A percentile compares a stretch with the other conserved stretches of the same genome.
Evolutionary conservation across 1,284 basidiomycete genomes (phyloP).

Genomic region (Heterobasidion irregulare): DNA sequence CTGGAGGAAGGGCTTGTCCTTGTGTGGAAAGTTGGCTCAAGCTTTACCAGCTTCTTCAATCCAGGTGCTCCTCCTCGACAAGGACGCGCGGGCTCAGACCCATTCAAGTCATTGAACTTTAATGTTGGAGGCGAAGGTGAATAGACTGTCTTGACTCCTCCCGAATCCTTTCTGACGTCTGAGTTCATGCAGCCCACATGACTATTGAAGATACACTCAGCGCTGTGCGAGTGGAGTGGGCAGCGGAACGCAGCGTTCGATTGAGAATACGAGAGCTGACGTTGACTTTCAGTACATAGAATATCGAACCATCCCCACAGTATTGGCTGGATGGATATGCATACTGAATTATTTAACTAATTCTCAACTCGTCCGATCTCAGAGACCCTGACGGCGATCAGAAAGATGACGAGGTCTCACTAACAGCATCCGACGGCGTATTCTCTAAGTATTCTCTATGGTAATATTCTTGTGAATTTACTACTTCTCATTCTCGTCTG

Average conservation of each 20-base stretch:
- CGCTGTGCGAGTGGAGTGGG: constrained; percentile 77
- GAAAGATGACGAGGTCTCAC: no score
- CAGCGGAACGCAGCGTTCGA: constrained; percentile 71
- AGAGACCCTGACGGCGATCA: no score
- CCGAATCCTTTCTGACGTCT: not conserved
- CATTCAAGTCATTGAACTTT: constrained; percentile 80
- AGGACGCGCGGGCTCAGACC: constrained; percentile 70
- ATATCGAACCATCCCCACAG: no score
- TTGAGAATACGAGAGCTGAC: constrained; percentile 75
- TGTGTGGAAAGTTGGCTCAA: constrained; percentile 87
- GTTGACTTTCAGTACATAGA: constrained; percentile 73
- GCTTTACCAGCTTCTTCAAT: constrained; percentile 82
- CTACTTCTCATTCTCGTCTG: no score
- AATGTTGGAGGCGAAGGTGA: constrained; percentile 58
- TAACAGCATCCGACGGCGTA: no score
- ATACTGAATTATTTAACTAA: no score
- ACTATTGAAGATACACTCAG: constrained; percentile 64
- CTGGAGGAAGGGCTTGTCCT: constrained; percentile 77
- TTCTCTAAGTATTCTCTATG: no score
- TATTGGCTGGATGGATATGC: no score
- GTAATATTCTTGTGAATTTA: no score
- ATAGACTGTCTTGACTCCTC: constrained; percentile 9
- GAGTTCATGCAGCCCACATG: constrained; percentile 47
- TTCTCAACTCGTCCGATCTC: no score
- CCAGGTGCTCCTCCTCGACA: constrained; percentile 91